These are phyloP conservation scores for Quercus ilex DNA, from an alignment of 306 rosid genomes.

Conservation along the genomic window DNA sequence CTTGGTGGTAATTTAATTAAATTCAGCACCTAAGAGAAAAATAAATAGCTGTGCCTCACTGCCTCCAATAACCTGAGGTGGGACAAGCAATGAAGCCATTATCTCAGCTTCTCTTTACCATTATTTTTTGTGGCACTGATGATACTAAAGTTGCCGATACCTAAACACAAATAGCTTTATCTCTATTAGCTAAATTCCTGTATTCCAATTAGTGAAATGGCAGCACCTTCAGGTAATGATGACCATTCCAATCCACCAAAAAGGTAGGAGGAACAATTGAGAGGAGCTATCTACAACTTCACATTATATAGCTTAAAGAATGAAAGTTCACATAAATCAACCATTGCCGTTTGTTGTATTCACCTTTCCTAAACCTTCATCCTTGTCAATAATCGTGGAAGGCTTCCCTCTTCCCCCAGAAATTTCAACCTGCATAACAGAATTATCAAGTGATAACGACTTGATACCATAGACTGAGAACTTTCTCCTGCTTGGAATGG, in stretches of 20 bases:
- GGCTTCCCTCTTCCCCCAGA: slow-evolving; percentile 67
- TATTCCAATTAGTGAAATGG: background rate
- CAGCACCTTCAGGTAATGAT: background rate
- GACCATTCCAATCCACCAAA: background rate
- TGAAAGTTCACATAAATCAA: slow-evolving; percentile 11
- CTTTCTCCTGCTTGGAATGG: slow-evolving; percentile 2
- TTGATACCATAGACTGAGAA: background rate
- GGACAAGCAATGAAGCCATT: background rate
- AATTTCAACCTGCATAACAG: slow-evolving; percentile 66
- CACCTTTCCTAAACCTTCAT: slow-evolving; percentile 88
- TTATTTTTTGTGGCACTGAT: background rate
- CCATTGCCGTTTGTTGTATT: slow-evolving; percentile 13
- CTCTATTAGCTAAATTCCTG: background rate
- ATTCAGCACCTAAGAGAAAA: background rate
- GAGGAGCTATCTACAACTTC: background rate
- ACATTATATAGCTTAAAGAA: background rate
- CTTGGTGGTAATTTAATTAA: background rate
- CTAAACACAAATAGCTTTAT: background rate
- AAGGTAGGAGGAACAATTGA: background rate
- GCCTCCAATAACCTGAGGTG: background rate
- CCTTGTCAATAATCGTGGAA: slow-evolving; percentile 55
- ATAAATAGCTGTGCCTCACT: background rate
- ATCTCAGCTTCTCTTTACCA: background rate
- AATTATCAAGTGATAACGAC: slow-evolving; percentile 18
- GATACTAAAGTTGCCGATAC: background rate